Evolutionary conservation across 495 filamentous ascomycete species (phyloP).

Genomic region (Aspergillus steynii): DNA sequence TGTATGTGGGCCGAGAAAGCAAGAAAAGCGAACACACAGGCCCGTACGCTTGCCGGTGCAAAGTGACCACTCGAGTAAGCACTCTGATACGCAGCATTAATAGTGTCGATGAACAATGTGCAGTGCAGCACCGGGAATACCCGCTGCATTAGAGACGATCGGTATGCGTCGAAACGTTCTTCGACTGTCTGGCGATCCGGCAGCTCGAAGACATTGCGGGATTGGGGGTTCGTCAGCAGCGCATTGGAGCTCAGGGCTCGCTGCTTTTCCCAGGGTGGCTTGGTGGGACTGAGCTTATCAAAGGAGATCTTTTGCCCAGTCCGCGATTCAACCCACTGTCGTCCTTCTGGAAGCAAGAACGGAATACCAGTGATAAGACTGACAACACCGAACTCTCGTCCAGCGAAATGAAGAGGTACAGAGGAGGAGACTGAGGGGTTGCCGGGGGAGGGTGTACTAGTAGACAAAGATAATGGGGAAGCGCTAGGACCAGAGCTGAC

Average conservation of each 20-base stretch:
- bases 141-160: constrained; percentile 32
- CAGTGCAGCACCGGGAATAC: constrained; percentile 46
- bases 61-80: constrained; percentile 10
- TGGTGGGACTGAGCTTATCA: constrained; percentile 33
- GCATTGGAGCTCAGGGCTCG: constrained; percentile 25
- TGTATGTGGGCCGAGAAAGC: constrained; percentile 37
- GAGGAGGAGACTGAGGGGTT: constrained; percentile 30
- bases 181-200: constrained; percentile 26
- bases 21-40: constrained; percentile 49
- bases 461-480: neutral
- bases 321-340: constrained; percentile 45
- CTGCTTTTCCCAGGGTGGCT: constrained; percentile 39
- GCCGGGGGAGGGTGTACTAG: neutral
- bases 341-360: constrained; percentile 45
- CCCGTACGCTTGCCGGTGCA: constrained; percentile 31
- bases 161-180: constrained; percentile 27
- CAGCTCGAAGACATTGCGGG: constrained; percentile 27
- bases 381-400: constrained; percentile 46
- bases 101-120: constrained; percentile 41
- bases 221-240: constrained; percentile 26
- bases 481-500: neutral
- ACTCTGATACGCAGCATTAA: constrained; percentile 41
- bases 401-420: constrained; percentile 50
- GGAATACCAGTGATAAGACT: constrained; percentile 49
- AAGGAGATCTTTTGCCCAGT: constrained; percentile 44